These are phyloP conservation scores for Pleomassaria siparia DNA, from an alignment of 2,329 filamentous ascomycete genomes.

Conservation along the genomic window DNA sequence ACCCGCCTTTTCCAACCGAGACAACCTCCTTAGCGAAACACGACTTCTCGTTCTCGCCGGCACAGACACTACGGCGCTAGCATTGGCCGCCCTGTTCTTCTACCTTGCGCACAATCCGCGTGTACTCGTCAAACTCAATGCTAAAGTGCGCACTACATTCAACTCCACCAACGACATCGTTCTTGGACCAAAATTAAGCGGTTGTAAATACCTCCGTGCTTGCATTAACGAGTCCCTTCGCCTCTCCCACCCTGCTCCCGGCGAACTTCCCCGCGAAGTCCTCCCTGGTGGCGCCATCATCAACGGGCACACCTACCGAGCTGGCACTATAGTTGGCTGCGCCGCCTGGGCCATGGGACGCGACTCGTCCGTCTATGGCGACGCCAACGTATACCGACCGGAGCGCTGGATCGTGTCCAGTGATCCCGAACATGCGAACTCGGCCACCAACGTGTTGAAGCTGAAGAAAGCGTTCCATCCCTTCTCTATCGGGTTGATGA, in stretches of 20 bases:
- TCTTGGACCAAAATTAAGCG: background rate
- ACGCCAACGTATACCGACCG: slow-evolving; percentile 8
- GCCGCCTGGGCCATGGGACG: slow-evolving; percentile 12
- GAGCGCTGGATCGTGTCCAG: slow-evolving; percentile 13
- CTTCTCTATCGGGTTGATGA: slow-evolving; percentile 12
- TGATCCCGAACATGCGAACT: background rate
- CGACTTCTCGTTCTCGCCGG: slow-evolving; percentile 46
- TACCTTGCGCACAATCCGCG: slow-evolving; percentile 34
- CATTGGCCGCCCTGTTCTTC: slow-evolving; percentile 28
- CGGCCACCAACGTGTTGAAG: slow-evolving; percentile 3
- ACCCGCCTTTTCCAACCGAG: slow-evolving; percentile 29
- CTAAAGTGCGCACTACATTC: slow-evolving; percentile 3
- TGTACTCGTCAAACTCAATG: slow-evolving; percentile 1
- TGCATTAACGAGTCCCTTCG: slow-evolving; percentile 1
- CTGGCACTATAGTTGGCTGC: slow-evolving; percentile 11
- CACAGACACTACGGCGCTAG: slow-evolving; percentile 34
- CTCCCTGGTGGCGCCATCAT: slow-evolving; percentile 11
- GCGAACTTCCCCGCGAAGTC: slow-evolving; percentile 2
- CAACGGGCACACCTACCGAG: slow-evolving; percentile 6
- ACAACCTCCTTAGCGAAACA: slow-evolving; percentile 46
- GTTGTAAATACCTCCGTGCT: slow-evolving; percentile 2
- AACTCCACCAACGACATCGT: background rate
- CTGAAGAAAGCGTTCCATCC: slow-evolving; percentile 10
- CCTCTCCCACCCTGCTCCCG: background rate
- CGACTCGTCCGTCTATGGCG: slow-evolving; percentile 9